These are phyloP conservation scores for Leishmania martiniquensis DNA, from an alignment of 208 protist genomes.

Conservation along the genomic window DNA sequence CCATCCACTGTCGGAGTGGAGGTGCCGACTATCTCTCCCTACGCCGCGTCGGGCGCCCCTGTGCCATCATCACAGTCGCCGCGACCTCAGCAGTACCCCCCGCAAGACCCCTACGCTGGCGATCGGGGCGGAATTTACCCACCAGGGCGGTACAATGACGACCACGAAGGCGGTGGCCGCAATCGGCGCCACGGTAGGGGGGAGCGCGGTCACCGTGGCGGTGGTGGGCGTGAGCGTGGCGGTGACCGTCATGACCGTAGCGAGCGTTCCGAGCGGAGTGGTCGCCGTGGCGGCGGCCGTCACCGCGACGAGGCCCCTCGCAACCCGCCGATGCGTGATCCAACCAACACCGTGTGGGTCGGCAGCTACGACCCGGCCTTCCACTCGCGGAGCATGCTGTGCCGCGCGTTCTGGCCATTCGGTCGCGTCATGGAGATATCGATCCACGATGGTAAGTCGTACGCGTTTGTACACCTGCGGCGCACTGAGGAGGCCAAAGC, in stretches of 20 bases:
- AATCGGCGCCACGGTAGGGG: slow-evolving; percentile 8
- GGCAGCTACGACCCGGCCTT: slow-evolving; percentile 68
- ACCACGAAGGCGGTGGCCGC: slow-evolving; percentile 18
- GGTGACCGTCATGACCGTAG: slow-evolving; percentile 18
- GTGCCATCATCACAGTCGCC: slow-evolving; percentile 6
- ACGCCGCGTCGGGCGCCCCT: slow-evolving; percentile 5
- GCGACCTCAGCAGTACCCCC: slow-evolving; percentile 16
- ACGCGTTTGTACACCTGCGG: slow-evolving; percentile 89
- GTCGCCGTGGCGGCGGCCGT: slow-evolving; percentile 7
- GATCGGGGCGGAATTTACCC: slow-evolving; percentile 10
- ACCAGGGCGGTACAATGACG: slow-evolving; percentile 15
- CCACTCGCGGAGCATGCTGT: slow-evolving; percentile 58
- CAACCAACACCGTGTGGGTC: slow-evolving; percentile 91
- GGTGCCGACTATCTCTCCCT: slow-evolving; percentile 22
- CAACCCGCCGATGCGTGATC: slow-evolving; percentile 47
- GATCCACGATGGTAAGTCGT: slow-evolving; percentile 66
- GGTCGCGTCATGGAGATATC: slow-evolving; percentile 84
- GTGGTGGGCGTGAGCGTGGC: slow-evolving; percentile 13
- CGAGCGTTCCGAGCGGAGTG: slow-evolving; percentile 14
- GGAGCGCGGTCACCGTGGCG: slow-evolving; percentile 8
- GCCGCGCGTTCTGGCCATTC: slow-evolving; percentile 67
- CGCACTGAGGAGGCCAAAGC: slow-evolving; percentile 72
- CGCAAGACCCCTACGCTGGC: slow-evolving; percentile 10
- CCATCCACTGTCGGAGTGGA: slow-evolving; percentile 12
- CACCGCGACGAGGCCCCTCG: slow-evolving; percentile 30